Percentiles rank a stretch among this genome's conserved stretches.
These are phyloP conservation scores for Perilla frutescens DNA, from an alignment of 257 asterid genomes.

Conservation along the genomic window DNA sequence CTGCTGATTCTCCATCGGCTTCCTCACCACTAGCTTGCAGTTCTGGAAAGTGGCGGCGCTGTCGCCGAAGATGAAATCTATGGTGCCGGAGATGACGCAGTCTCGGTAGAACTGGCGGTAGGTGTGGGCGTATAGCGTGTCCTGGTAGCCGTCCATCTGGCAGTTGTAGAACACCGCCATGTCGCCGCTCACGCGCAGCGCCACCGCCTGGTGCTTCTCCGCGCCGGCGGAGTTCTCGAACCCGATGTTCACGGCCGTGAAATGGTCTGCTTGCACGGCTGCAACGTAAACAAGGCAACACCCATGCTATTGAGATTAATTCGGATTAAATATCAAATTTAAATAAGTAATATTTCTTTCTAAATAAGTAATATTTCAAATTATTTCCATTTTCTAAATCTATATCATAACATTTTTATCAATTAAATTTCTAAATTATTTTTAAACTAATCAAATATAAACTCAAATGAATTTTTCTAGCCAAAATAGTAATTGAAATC, in stretches of 20 bases:
- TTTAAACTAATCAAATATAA: too few species aligned
- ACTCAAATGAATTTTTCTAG: too few species aligned
- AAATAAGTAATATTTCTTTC: too few species aligned
- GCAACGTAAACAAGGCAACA: neutral
- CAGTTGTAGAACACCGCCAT: constrained; percentile 70
- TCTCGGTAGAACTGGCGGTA: constrained; percentile 79
- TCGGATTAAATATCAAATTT: too few species aligned
- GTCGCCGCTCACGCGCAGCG: constrained; percentile 77
- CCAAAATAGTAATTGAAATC: too few species aligned
- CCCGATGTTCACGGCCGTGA: constrained; percentile 76
- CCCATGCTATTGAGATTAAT: too few species aligned
- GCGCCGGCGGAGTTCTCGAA: constrained; percentile 84
- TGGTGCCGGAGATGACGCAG: constrained; percentile 78
- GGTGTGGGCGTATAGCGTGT: constrained; percentile 78
- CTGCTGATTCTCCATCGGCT: constrained; percentile 68
- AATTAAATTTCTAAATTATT: too few species aligned
- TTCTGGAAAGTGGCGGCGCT: constrained; percentile 75
- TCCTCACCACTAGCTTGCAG: constrained; percentile 67
- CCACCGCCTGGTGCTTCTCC: constrained; percentile 85
- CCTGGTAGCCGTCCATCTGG: constrained; percentile 83
- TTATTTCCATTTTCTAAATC: too few species aligned
- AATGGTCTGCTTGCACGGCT: constrained; percentile 71
- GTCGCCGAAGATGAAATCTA: constrained; percentile 85
- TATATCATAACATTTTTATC: too few species aligned
- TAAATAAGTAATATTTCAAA: too few species aligned